Evolutionary conservation across 495 filamentous ascomycete species (phyloP), one percentile per base, ranked within the genome.

Genomic region (Chlorociboria aeruginascens): DNA sequence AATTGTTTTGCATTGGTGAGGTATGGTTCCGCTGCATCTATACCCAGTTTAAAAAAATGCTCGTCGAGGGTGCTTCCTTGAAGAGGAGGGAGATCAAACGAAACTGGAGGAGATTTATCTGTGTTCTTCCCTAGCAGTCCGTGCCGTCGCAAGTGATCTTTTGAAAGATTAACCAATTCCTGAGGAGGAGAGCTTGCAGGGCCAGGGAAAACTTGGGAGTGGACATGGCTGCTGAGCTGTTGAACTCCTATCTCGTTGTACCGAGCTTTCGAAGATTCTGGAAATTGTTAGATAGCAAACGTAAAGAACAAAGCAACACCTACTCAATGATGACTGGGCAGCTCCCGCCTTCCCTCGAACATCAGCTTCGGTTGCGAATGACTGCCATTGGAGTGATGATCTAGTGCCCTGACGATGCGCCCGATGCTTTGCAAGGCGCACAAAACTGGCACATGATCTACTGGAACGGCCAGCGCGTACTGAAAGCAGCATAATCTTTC

Each of bases 181-280:
- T 76, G 60, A 13, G 86, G 70, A 0, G 84, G 78, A 3, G 73
- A 66, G 1, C 71, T 68, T 6, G 67, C 55, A 48, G 74, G 69
- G 49, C 53, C 65, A n/a, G 69, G 70, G 61, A 98, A 98, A 36
- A 98, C 69, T 63, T 97, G 93, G 3, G 77, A 57, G 63, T 88
- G 82, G 32, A 99, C 74, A 71, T 82, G 73, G 46, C 72, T 70
- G 69, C 86, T 92, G 36, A 99, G 61, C 55, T 95, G 89, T 66
- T 99, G 93, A 20, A 99, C 86, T 20, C 86, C 86, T 53, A 99
- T 85, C 47, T 92, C 83, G 61, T 96, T 97, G 67, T 80, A 87
- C 45, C 90, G 79, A 32, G 82, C 68, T 28, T 41, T 36, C 4
- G 57, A 55, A 25, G 40, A 12, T 48, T 31, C 51, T 52, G 31